Evolutionary conservation across 352 stramenopile genomes (phyloP).

Genomic region (Globisporangium nagaii): DNA sequence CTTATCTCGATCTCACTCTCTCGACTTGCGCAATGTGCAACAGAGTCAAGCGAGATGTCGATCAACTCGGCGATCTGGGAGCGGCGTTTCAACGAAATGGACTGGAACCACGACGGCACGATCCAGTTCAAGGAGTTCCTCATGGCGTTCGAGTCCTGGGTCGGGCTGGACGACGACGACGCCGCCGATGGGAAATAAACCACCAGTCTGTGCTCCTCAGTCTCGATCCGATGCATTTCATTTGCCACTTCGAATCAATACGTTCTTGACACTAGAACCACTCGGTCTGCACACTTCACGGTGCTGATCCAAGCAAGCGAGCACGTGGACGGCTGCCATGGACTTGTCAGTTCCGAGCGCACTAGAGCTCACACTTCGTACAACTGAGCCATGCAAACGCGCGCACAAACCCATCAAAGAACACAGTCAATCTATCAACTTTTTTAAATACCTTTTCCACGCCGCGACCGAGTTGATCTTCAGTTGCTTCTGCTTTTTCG

Average conservation of each 20-base stretch:
- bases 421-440: constrained; percentile 8
- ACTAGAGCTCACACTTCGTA: too few relatives aligned
- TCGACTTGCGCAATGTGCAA: not conserved
- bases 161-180: constrained; percentile 75
- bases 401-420: not conserved
- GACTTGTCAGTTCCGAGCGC: too few relatives aligned
- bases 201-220: too few relatives aligned
- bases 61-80: constrained; percentile 77
- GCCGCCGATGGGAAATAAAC: constrained; percentile 7
- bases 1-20: too few relatives aligned
- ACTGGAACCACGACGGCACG: constrained; percentile 80
- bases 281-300: too few relatives aligned
- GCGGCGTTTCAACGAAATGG: constrained; percentile 83
- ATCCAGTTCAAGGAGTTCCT: constrained; percentile 90
- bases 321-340: too few relatives aligned
- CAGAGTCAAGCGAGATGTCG: constrained; percentile 29
- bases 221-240: too few relatives aligned
- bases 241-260: not conserved
- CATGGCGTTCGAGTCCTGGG: constrained; percentile 84
- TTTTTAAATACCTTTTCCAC: constrained; percentile 27
- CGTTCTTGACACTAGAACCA: not conserved
- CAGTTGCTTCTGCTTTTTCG: not conserved
- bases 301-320: too few relatives aligned
- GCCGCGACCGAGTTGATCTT: not conserved
- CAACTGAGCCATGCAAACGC: too few relatives aligned